Base-by-base conservation (phyloP, 148 eudicot species). In the Camellia granthamiana region DNA sequence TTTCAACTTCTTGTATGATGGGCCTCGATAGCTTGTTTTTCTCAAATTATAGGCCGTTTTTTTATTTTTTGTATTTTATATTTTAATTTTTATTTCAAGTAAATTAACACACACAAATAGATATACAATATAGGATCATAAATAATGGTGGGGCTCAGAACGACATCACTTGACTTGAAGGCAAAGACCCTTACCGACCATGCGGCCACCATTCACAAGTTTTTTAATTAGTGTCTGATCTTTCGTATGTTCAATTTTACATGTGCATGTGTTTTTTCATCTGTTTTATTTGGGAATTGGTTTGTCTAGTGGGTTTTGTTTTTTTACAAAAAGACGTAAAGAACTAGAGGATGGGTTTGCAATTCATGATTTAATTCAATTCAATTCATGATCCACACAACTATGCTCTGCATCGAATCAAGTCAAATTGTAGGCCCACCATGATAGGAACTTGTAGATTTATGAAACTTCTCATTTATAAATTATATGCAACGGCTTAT, bases 401-500 rank as follows among this genome's bases (percentile, higher is more conserved):
- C n/a, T 19, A 55, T 10, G 6, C 8, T 75, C 1, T 19, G 47
- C 77, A 19, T 16, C 14, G 19, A 18, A 62, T 76, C 23, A 6
- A 62, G 16, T 76, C 58, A 64, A 46, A 21, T 46, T 62, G 11
- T 46, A 64, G 21, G 70, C 47, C 8, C 46, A 51, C 43, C 21
- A 19, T 38, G 6, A 49, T 9, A 38, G 62, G 44, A 65, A 41
- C 11, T 41, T 68, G 18, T 55, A 66, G 74, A 18, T 69, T 72
- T 42, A 43, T 12, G 3, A 52, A 69, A 69, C 5, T 41, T 52
- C n/a, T 76, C 61, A 42, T 49, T 62, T n/a, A 13, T 68, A 56
- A 46, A 23, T 3, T 68, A 52, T 66, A 18, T 64, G 43, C 9
- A n/a, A 47, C 65, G 80, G 58, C 79, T 78, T 77, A 59, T 64